Conservation (phyloP, 2,329 filamentous ascomycete genomes). For the Eutypella sp. region DNA sequence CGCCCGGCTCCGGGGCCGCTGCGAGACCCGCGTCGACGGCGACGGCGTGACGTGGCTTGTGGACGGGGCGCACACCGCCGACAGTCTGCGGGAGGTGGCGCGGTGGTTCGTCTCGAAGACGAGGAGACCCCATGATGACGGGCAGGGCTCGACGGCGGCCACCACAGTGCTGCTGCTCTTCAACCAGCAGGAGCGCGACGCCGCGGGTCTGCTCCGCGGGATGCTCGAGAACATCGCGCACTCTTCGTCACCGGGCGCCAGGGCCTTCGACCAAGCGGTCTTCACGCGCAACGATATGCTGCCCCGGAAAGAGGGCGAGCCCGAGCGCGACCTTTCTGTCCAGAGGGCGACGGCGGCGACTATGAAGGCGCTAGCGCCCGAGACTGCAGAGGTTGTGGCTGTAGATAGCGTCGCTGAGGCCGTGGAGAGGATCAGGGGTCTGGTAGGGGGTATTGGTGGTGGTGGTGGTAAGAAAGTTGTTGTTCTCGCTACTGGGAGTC, state of each 20-base stretch:
- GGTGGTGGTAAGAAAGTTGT: constrained; percentile 49
- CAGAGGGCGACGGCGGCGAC: constrained; percentile 61
- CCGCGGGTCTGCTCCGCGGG: constrained; percentile 56
- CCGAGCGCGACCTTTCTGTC: constrained; percentile 50
- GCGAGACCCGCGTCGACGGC: constrained; percentile 56
- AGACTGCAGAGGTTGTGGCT: constrained; percentile 37
- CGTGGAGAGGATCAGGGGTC: constrained; percentile 48
- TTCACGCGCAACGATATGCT: constrained; percentile 70
- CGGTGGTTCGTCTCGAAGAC: constrained; percentile 64
- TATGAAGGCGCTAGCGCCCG: constrained; percentile 53
- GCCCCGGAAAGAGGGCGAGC: constrained; percentile 41
- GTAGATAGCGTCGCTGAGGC: constrained; percentile 69
- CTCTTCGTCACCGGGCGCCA: constrained; percentile 30
- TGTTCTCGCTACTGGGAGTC: constrained; percentile 70
- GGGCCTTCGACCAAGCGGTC: constrained; percentile 64
- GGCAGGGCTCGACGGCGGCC: too few species aligned
- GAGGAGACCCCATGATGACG: too few species aligned
- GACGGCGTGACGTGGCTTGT: constrained; percentile 68
- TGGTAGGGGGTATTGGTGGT: constrained; percentile 27
- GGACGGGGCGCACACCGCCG: constrained; percentile 82
- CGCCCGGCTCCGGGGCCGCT: constrained; percentile 70
- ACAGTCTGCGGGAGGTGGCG: constrained; percentile 73
- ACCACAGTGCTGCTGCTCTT: constrained; percentile 76
- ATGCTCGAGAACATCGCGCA: constrained; percentile 53
- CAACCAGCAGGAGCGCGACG: constrained; percentile 87